Evolutionary conservation across 345 rosid genomes (phyloP), one percentile per base, ranked within the genome.

Genomic region (Aurinia saxatilis): DNA sequence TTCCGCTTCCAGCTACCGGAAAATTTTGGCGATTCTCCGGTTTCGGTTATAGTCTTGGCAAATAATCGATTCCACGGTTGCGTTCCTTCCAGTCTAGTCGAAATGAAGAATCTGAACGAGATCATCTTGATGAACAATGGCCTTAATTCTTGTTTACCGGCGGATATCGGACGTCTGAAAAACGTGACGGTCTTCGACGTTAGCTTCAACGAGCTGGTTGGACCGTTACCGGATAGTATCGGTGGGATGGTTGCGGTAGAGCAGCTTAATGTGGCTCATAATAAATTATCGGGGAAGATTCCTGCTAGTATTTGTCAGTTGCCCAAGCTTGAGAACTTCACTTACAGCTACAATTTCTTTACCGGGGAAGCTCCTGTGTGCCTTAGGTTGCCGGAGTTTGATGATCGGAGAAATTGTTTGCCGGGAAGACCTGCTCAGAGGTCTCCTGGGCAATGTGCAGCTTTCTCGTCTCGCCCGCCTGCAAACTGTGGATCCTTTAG

Each of bases 251-350:
- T 78, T 36, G 75, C 87, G 31, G 50, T 87, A 49, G 95, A 87
- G 75, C 87, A 84, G 61, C 78, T 87, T 45, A 77, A 84, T 75
- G 87, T 87, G 75, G 91, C 91, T 2, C 87, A 81, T 63, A 87
- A 87, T 62, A 54, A 55, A 80, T 73, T 87, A 16, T 69, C 87
- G 0, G 91, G 95, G 21, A 55, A 52, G 13, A 82, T 87, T 36
- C 89, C 89, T 7, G 67, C 68, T 10, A 72, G 86, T 14, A 71
- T 87, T 45, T 87, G 95, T 69, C 57, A 47, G 72, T 51, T 87
- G 17, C 95, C 88, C 3, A 81, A 80, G 45, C 57, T 87, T 68
- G 71, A 79, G 72, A 87, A 82, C 61, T 87, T 87, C 44, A 87
- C 88, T 3, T 84, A 27, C 45, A 76, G 84, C 10, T 75, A 84